Evolutionary conservation across 1,284 basidiomycete species (phyloP).

Genomic region (Moesziomyces globuligerus): DNA sequence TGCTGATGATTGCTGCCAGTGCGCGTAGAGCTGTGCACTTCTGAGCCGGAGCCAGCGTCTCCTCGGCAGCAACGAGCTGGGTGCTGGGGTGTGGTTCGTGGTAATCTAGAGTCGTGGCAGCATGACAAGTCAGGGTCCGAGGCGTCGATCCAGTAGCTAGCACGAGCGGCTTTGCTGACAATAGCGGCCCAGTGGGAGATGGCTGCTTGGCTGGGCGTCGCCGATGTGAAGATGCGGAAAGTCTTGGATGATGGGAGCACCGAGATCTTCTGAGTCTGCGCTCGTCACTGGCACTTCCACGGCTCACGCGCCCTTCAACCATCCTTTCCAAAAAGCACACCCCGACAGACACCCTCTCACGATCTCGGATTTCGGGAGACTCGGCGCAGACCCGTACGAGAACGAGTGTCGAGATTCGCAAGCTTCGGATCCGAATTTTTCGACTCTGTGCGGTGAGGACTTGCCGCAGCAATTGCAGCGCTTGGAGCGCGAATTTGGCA

Average conservation of each 20-base stretch:
- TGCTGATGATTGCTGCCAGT: background rate
- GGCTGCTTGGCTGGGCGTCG: too few relatives aligned
- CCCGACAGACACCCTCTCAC: background rate
- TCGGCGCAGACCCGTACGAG: background rate
- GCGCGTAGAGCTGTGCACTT: background rate
- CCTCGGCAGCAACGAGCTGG: slow-evolving; percentile 19
- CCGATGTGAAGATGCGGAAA: too few relatives aligned
- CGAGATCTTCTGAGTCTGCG: too few relatives aligned
- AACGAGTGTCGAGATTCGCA: background rate
- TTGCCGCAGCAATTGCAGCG: slow-evolving; percentile 31
- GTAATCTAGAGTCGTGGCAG: slow-evolving; percentile 1
- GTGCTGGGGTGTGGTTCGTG: slow-evolving; percentile 7
- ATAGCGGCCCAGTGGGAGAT: too few relatives aligned
- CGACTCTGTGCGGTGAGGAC: slow-evolving; percentile 6
- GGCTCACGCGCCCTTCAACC: background rate
- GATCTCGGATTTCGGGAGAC: slow-evolving; percentile 28
- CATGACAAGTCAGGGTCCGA: slow-evolving; percentile 4
- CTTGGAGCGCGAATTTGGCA: background rate
- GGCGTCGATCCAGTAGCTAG: too few relatives aligned
- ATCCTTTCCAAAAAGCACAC: background rate
- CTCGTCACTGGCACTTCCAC: background rate
- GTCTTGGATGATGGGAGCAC: too few relatives aligned
- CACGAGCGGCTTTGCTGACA: background rate
- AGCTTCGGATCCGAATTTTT: slow-evolving; percentile 19
- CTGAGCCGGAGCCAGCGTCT: slow-evolving; percentile 26